phyloP scores from a whole-genome alignment of 1,284 basidiomycete species.

The Mycena sp. region DNA sequence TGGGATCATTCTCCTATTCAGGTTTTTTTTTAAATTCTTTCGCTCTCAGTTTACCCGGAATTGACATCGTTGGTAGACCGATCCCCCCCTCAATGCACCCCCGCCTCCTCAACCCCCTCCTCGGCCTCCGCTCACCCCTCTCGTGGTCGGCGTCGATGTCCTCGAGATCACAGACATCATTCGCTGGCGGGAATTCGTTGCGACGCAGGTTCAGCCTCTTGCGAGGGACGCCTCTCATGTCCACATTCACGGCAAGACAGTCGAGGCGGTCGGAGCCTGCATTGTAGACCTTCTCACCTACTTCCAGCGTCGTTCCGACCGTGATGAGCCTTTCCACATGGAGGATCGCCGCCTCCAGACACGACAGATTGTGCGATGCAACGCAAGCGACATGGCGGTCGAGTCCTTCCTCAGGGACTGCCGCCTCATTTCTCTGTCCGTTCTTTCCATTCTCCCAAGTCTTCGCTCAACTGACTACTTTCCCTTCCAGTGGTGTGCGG shows the following conservation, averaged over 20 bases:
- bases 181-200: not conserved
- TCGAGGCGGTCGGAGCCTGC: not conserved
- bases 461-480: too few relatives aligned
- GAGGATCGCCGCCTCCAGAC: not conserved
- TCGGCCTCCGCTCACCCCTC: not conserved
- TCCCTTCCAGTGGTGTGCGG: too few relatives aligned
- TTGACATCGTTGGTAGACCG: not conserved
- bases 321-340: not conserved
- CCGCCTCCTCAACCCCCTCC: too few relatives aligned
- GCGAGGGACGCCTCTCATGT: not conserved
- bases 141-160: not conserved
- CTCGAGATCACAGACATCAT: not conserved
- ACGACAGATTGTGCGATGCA: not conserved
- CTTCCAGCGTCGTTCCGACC: not conserved
- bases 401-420: too few relatives aligned
- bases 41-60: not conserved
- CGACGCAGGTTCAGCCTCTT: not conserved
- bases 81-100: not conserved
- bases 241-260: not conserved
- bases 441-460: too few relatives aligned
- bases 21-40: not conserved
- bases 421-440: too few relatives aligned
- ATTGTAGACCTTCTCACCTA: not conserved
- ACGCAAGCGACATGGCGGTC: too few relatives aligned
- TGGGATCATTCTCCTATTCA: not conserved